phyloP scores from a whole-genome alignment of 345 rosid genomes.

The Ailanthus altissimus region DNA sequence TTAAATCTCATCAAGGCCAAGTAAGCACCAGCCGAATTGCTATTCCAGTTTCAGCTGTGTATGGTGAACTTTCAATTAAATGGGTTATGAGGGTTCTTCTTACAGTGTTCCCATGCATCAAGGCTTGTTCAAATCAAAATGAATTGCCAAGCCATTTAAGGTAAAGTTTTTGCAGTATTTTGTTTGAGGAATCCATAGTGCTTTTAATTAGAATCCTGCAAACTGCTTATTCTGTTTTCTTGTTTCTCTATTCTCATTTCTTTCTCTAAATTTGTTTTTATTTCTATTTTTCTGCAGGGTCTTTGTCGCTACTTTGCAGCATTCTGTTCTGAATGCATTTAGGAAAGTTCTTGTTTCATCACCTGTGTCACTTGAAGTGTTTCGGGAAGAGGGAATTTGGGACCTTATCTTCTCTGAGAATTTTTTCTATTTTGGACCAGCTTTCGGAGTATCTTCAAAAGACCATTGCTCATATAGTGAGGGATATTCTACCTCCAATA shows the following conservation, averaged over 20 bases:
- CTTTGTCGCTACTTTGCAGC: slow-evolving; percentile 54
- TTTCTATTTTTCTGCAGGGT: slow-evolving; percentile 39
- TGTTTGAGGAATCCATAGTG: slow-evolving; percentile 11
- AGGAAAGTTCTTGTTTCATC: slow-evolving; percentile 57
- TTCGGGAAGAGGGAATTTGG: slow-evolving; percentile 70
- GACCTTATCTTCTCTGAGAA: slow-evolving; percentile 75
- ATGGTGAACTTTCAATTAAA: slow-evolving; percentile 67
- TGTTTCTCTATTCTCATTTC: slow-evolving; percentile 11
- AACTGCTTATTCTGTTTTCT: slow-evolving; percentile 5
- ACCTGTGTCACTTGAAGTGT: slow-evolving; percentile 47
- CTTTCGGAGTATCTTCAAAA: slow-evolving; percentile 40
- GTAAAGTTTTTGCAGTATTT: slow-evolving; percentile 28
- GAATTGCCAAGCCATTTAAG: slow-evolving; percentile 57
- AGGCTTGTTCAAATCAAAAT: slow-evolving; percentile 61
- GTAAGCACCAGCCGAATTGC: slow-evolving; percentile 33
- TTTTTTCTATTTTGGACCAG: slow-evolving; percentile 53
- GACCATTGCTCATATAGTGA: slow-evolving; percentile 31
- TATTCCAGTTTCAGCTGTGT: slow-evolving; percentile 43
- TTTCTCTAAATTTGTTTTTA: slow-evolving; percentile 4
- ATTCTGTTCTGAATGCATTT: slow-evolving; percentile 50
- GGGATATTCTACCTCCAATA: slow-evolving; percentile 23
- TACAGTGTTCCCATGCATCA: slow-evolving; percentile 62
- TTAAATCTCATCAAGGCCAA: slow-evolving; percentile 38
- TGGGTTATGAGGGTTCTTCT: slow-evolving; percentile 67
- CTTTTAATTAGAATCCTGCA: slow-evolving; percentile 2